These are phyloP conservation scores for Phlegmacium glaucopus DNA, from an alignment of 768 basidiomycete genomes.

Conservation along the genomic window DNA sequence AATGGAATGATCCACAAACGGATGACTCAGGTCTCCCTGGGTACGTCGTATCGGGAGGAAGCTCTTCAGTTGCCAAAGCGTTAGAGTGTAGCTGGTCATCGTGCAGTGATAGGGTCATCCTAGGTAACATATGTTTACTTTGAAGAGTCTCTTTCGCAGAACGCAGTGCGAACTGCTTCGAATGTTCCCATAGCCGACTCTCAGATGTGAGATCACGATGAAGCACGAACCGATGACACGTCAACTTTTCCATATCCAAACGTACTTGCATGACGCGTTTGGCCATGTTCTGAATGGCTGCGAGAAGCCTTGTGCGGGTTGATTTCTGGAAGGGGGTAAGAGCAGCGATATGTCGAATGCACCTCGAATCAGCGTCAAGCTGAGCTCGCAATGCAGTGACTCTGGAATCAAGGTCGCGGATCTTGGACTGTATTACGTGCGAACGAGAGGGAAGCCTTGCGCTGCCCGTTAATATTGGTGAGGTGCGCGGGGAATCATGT, in stretches of 20 bases:
- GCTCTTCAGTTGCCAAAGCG: slow-evolving; percentile 11
- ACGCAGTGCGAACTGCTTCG: slow-evolving; percentile 68
- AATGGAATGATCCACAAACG: slow-evolving; percentile 60
- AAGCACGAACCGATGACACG: slow-evolving; percentile 77
- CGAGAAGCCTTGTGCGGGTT: slow-evolving; percentile 73
- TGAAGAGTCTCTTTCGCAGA: slow-evolving; percentile 68
- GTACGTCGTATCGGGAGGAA: slow-evolving; percentile 18
- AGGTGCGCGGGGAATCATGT: slow-evolving; percentile 10
- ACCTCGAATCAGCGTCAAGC: slow-evolving; percentile 66
- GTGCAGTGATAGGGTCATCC: slow-evolving; percentile 35
- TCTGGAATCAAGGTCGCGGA: slow-evolving; percentile 60
- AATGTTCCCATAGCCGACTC: slow-evolving; percentile 58
- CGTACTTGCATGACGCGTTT: slow-evolving; percentile 65
- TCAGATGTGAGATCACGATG: slow-evolving; percentile 73
- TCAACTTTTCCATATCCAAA: slow-evolving; percentile 67
- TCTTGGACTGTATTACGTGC: slow-evolving; percentile 54
- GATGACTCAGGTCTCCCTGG: slow-evolving; percentile 43
- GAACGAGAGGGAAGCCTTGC: slow-evolving; percentile 48
- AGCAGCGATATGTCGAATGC: slow-evolving; percentile 78
- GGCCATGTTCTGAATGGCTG: slow-evolving; percentile 57
- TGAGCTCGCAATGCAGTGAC: slow-evolving; percentile 51
- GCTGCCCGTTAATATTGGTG: slow-evolving; percentile 19
- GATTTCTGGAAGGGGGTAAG: slow-evolving; percentile 85
- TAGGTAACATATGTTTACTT: slow-evolving; percentile 34
- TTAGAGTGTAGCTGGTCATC: slow-evolving; percentile 11